Percentiles rank a stretch among this genome's conserved stretches.
These are phyloP conservation scores for Pleurotus sapidus DNA, from an alignment of 768 basidiomycete species.

Conservation along the genomic window DNA sequence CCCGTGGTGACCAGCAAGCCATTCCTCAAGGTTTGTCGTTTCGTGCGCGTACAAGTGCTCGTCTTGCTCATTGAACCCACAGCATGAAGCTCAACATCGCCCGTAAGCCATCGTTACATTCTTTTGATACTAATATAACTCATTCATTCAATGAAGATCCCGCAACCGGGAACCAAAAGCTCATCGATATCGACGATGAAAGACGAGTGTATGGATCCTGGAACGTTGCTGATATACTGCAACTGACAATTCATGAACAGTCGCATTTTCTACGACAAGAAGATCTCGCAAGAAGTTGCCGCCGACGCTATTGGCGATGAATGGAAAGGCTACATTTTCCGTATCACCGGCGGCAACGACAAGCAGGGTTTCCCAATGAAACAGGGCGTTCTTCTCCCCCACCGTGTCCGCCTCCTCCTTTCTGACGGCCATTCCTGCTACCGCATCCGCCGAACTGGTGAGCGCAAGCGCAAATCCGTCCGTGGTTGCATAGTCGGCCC, in stretches of 20 bases:
- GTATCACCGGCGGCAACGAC: conserved; percentile 98
- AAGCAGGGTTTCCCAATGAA: conserved; percentile 99
- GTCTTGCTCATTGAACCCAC: neutral
- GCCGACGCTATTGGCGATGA: conserved; percentile 91
- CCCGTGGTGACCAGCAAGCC: conserved; percentile 36
- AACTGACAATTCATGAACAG: conserved; percentile 31
- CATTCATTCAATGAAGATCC: conserved; percentile 57
- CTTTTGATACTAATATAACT: conserved; percentile 10
- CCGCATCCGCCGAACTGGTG: conserved; percentile 86
- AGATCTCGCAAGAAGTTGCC: conserved; percentile 92
- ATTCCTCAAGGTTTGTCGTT: conserved; percentile 28
- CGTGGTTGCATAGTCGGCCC: conserved; percentile 97
- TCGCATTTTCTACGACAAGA: conserved; percentile 96
- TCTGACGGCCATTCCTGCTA: conserved; percentile 97
- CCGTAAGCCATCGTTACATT: conserved; percentile 51
- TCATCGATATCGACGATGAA: conserved; percentile 92
- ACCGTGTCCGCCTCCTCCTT: conserved; percentile 93
- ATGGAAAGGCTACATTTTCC: conserved; percentile 95
- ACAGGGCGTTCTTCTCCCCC: conserved; percentile 93
- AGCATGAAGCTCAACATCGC: conserved; percentile 99
- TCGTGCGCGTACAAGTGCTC: conserved; percentile 8
- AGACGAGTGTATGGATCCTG: conserved; percentile 60
- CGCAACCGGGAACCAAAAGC: conserved; percentile 97
- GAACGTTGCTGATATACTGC: neutral
- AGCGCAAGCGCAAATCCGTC: conserved; percentile 98